Percentiles rank a stretch among this genome's conserved stretches.
These are phyloP conservation scores for Blepharisma japonicum DNA, from an alignment of 73 alveolate species.

Conservation along the genomic window DNA sequence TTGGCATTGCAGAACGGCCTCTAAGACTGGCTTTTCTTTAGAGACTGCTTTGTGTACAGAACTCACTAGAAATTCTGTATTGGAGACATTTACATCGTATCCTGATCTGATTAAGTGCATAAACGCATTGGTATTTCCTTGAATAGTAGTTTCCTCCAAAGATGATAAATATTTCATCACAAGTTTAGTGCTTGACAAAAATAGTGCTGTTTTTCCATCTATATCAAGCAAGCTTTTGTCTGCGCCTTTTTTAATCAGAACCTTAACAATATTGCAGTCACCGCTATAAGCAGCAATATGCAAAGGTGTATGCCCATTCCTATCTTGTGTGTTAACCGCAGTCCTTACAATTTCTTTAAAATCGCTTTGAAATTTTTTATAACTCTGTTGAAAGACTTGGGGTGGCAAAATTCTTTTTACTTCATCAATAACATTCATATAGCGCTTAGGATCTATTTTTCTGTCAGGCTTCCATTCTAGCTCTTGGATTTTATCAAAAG, in stretches of 20 bases:
- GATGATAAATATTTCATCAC: constrained; percentile 50
- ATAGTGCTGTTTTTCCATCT: constrained; percentile 41
- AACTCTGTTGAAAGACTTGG: neutral
- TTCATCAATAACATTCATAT: constrained; percentile 43
- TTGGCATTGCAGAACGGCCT: constrained; percentile 67
- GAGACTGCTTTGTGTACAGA: constrained; percentile 66
- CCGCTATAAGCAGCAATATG: constrained; percentile 65
- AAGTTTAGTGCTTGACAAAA: constrained; percentile 52
- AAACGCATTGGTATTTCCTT: constrained; percentile 49
- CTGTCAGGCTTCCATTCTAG: constrained; percentile 39
- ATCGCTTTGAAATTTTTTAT: neutral
- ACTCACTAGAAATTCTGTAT: constrained; percentile 48
- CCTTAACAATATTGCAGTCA: constrained; percentile 53
- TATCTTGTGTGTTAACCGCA: constrained; percentile 49
- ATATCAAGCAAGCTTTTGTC: constrained; percentile 47
- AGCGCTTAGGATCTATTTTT: constrained; percentile 54
- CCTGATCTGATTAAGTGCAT: constrained; percentile 61
- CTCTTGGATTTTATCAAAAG: constrained; percentile 40
- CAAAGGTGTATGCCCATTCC: constrained; percentile 65
- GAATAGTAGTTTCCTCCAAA: constrained; percentile 55
- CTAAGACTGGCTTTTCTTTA: constrained; percentile 48
- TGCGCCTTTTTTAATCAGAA: constrained; percentile 46
- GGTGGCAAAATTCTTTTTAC: constrained; percentile 39
- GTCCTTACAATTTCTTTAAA: constrained; percentile 36
- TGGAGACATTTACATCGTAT: constrained; percentile 42